These are phyloP conservation scores for Chimonanthus praecox DNA, from an alignment of 164 flowering plant species.

Conservation along the genomic window DNA sequence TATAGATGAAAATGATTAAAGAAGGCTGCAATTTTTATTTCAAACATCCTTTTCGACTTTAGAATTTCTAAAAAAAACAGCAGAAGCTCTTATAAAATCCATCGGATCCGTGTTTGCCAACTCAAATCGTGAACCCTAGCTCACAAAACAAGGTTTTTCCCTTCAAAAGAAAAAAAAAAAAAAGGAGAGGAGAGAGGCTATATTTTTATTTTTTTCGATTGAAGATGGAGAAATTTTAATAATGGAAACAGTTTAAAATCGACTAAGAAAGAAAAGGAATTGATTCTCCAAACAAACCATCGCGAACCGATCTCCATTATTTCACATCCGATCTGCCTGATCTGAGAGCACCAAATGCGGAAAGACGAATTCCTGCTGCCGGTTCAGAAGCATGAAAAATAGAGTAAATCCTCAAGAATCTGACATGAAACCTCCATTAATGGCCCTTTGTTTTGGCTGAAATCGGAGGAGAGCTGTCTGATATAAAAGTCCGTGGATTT, in stretches of 20 bases:
- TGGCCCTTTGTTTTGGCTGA: conserved; percentile 2
- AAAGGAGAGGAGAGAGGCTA: background rate
- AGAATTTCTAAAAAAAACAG: background rate
- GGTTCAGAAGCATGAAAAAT: no score
- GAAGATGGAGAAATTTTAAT: background rate
- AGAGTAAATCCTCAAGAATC: background rate
- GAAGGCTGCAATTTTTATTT: background rate
- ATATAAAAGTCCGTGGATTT: background rate
- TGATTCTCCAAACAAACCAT: conserved; percentile 3
- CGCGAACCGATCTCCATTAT: background rate
- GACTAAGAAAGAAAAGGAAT: conserved; percentile 2
- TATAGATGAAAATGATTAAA: background rate
- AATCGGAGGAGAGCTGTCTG: background rate
- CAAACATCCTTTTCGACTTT: background rate
- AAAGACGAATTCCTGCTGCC: background rate
- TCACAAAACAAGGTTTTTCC: no score
- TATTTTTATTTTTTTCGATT: background rate
- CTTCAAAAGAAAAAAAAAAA: background rate
- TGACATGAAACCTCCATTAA: conserved; percentile 9
- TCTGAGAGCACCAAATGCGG: background rate
- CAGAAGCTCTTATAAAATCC: background rate
- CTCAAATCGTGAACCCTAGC: background rate
- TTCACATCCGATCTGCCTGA: background rate
- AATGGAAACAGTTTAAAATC: background rate
- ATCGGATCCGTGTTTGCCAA: background rate